phyloP scores from a whole-genome alignment of 192 early-diverging fungal species.

The Rhizophagus prolifer region DNA sequence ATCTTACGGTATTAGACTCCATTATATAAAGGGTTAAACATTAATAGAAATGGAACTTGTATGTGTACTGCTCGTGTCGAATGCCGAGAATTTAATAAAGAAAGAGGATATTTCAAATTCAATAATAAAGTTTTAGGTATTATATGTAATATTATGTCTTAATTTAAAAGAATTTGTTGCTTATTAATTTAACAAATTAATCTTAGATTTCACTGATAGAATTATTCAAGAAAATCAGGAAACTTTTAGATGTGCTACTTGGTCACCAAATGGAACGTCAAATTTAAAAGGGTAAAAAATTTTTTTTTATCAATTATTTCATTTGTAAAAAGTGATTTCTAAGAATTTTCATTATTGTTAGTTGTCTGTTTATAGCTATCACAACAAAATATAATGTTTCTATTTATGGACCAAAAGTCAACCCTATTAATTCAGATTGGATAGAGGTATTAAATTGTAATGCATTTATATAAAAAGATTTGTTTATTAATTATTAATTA shows the following conservation, averaged over 20 bases:
- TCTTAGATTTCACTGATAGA: neutral
- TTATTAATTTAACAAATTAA: neutral
- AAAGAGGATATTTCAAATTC: neutral
- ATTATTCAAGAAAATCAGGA: conserved; percentile 3
- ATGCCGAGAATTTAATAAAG: neutral
- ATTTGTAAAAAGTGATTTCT: neutral
- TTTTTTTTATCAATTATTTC: neutral
- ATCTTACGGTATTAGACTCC: conserved; percentile 1
- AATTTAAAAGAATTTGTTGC: neutral
- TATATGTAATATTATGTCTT: too few relatives aligned
- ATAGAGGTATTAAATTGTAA: conserved; percentile 19
- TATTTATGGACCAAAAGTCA: conserved; percentile 21
- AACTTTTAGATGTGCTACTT: conserved; percentile 20
- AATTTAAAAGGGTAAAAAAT: neutral
- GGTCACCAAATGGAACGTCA: conserved; percentile 22
- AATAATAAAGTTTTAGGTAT: neutral
- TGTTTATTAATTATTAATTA: neutral
- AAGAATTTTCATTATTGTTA: neutral
- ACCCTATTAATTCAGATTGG: neutral
- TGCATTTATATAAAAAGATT: neutral
- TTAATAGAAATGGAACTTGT: neutral
- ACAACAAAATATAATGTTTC: conserved; percentile 28
- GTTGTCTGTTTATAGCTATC: conserved; percentile 24
- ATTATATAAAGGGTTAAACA: conserved; percentile 16
- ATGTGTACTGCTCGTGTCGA: neutral